Base-by-base conservation (phyloP, 768 basidiomycete species). In the Cystoderma amianthinum region DNA sequence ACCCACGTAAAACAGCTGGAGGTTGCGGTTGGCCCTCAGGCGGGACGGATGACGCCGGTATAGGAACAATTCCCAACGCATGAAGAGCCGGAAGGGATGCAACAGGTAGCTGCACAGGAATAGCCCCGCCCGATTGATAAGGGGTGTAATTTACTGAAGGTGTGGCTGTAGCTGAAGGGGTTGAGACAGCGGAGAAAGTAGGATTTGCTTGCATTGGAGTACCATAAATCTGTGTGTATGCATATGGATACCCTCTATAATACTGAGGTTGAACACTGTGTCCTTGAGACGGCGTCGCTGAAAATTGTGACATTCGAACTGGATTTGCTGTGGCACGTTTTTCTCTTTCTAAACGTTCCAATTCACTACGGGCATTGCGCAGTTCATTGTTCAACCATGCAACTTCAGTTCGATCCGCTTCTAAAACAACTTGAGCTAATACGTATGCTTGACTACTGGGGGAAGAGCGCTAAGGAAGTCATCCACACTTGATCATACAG, bases 1-100 rank as follows among this genome's bases (percentile, higher is more conserved):
- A 80, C 20, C 84, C 80, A 28, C 80, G 74, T 38, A 89, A 65
- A 12, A 90, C 74, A n/a, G 84, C 86, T n/a, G 82, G 71, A 1
- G 85, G 82, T 50, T 78, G 82, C 13, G 77, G 68, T 47, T 81
- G 76, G 17, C 71, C 76, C 33, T 74, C 63, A 11, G 63, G 56
- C 6, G 72, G 68, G 17, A 82, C 52, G 12, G 79, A 71, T 10
- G 70, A 56, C 12, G 70, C 70, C 2, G 83, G 74, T 20, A 88
- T 69, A 10, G 87, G 86, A 5, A 80, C 65, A 47, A 90, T 89
- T 7, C 85, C 86, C 23, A 88, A 65, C 0, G 78, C 73, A 41
- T 82, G 76, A 7, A 90, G 65, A n/a, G 73, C 68, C 13, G 80
- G 74, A 30, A 84, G 55, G 15, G 80, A 78, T 17, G 77, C 66